Evolutionary conservation across 2,329 filamentous ascomycete species (phyloP).

Genomic region (Mollisiaceae sp.): DNA sequence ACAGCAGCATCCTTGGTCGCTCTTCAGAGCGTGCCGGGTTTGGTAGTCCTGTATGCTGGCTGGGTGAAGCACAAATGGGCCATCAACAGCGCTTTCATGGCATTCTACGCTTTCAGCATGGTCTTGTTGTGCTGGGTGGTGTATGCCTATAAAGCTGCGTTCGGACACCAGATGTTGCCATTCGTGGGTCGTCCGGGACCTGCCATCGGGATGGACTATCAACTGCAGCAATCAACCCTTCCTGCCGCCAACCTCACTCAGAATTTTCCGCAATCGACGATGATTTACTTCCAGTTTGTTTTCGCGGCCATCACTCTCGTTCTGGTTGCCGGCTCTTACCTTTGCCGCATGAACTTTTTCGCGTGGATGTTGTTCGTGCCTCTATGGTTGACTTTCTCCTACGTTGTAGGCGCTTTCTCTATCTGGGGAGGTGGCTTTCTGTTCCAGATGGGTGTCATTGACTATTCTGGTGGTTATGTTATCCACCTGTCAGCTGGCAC

Average conservation of each 20-base stretch:
- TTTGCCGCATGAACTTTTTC: slow-evolving; percentile 56
- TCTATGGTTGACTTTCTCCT: slow-evolving; percentile 54
- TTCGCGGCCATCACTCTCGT: slow-evolving; percentile 57
- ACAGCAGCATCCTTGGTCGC: slow-evolving; percentile 56
- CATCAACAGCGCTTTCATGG: slow-evolving; percentile 56
- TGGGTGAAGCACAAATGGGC: slow-evolving; percentile 55
- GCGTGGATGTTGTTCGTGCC: slow-evolving; percentile 60
- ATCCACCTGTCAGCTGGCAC: slow-evolving; percentile 57
- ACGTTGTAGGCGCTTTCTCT: slow-evolving; percentile 49
- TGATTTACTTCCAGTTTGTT: slow-evolving; percentile 60
- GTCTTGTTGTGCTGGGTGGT: slow-evolving; percentile 56
- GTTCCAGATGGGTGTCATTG: slow-evolving; percentile 51
- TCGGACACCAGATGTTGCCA: slow-evolving; percentile 55
- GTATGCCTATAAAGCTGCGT: slow-evolving; percentile 54
- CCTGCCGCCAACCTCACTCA: slow-evolving; percentile 48
- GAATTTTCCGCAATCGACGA: slow-evolving; percentile 52
- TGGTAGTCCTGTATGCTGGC: slow-evolving; percentile 54
- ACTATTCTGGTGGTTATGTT: slow-evolving; percentile 58
- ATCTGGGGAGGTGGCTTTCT: slow-evolving; percentile 54
- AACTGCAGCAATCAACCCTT: slow-evolving; percentile 49
- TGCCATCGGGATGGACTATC: slow-evolving; percentile 44
- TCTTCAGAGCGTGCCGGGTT: slow-evolving; percentile 54
- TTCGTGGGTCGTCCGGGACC: slow-evolving; percentile 54
- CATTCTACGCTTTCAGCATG: slow-evolving; percentile 54
- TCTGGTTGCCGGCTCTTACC: slow-evolving; percentile 51